Conservation (phyloP, 2,329 filamentous ascomycete species). For the Eutypella sp. region DNA sequence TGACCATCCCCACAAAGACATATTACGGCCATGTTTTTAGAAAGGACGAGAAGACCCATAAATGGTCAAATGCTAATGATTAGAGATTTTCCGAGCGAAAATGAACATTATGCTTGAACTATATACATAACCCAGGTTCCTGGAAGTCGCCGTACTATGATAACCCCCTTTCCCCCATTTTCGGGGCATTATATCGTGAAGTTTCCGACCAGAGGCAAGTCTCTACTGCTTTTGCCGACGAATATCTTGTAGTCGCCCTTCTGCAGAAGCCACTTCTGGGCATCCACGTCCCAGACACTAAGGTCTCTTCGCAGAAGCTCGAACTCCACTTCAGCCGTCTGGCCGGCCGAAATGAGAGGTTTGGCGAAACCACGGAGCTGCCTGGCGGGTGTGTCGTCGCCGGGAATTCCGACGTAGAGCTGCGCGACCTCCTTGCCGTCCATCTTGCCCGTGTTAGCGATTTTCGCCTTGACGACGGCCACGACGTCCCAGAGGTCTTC, state of each 20-base stretch:
- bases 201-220: conserved; percentile 31
- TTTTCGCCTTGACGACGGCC: conserved; percentile 27
- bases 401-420: conserved; percentile 39
- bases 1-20: too few relatives aligned
- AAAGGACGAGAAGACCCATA: too few relatives aligned
- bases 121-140: too few relatives aligned
- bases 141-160: too few relatives aligned
- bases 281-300: conserved; percentile 55
- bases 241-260: conserved; percentile 34
- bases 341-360: conserved; percentile 38
- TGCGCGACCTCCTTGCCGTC: conserved; percentile 39
- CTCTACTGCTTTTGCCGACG: conserved; percentile 38
- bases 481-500: conserved; percentile 41
- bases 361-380: conserved; percentile 62
- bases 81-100: too few relatives aligned
- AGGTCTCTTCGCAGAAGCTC: conserved; percentile 54
- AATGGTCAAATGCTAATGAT: too few relatives aligned
- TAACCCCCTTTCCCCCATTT: too few relatives aligned
- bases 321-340: conserved; percentile 41
- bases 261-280: conserved; percentile 52
- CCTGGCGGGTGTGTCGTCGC: conserved; percentile 35
- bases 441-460: conserved; percentile 35
- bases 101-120: too few relatives aligned
- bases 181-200: conserved; percentile 28
- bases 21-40: too few relatives aligned